Percentiles rank a stretch among this genome's conserved stretches.
Evolutionary conservation across 768 basidiomycete genomes (phyloP).

Genomic region (Kwoniella shandongensis): DNA sequence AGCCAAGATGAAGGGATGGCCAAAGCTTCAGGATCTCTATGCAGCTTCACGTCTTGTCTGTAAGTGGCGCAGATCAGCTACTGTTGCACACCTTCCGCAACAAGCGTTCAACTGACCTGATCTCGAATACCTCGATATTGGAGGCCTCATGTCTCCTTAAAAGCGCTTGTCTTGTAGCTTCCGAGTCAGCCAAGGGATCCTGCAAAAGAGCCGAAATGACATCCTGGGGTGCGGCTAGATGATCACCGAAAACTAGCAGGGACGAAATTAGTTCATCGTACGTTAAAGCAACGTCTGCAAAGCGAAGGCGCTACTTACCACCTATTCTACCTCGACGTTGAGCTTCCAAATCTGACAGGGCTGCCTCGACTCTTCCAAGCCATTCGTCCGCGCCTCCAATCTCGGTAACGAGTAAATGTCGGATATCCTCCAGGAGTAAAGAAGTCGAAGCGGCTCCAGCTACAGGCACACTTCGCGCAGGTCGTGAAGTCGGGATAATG

Average conservation of each 20-base stretch:
- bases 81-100: background rate
- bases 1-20: conserved; percentile 38
- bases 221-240: conserved; percentile 29
- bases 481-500: background rate
- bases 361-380: conserved; percentile 24
- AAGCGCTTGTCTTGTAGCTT: conserved; percentile 20
- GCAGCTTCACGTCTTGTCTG: conserved; percentile 3
- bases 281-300: background rate
- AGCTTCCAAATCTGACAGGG: conserved; percentile 19
- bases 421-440: conserved; percentile 10
- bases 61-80: background rate
- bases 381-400: conserved; percentile 44
- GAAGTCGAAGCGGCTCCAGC: no score
- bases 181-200: conserved; percentile 41
- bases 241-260: conserved; percentile 34
- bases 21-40: conserved; percentile 17
- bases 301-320: conserved; percentile 5
- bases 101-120: conserved; percentile 9
- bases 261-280: background rate
- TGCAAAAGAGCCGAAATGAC: conserved; percentile 43
- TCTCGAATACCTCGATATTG: conserved; percentile 17
- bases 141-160: conserved; percentile 20
- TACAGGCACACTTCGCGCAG: background rate
- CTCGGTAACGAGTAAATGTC: conserved; percentile 26
- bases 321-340: conserved; percentile 17